Evolutionary conservation across 352 stramenopile species (phyloP), one percentile per base, ranked within the genome.

Genomic region (Stramenopiles sp.): DNA sequence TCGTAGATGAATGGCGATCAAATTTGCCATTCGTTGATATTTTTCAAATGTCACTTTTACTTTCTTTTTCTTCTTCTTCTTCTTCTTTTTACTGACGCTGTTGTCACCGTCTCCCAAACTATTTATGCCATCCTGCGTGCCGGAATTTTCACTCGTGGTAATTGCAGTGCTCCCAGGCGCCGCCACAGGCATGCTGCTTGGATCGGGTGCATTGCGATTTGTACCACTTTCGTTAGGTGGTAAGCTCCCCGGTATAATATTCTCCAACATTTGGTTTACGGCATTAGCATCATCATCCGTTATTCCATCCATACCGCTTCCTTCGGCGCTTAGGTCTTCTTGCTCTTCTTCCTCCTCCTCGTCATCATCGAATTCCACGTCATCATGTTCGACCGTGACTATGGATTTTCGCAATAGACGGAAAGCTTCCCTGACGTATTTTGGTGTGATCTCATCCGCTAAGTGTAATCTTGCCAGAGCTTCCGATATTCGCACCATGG

Each of bases 381-480:
- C 94, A 83, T 97, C 93, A 75, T 93, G 97, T 82, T 99, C 96
- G 0, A 99, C 95, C 88, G 98, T 93, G 84, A 99, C 98, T 82
- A 99, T 99, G 55, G 91, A 98, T 83, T 98, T 98, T 84, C 95
- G 94, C 30, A 99, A 86, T 0, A 99, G 84, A 0, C 95, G 90
- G 83, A 97, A 99, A 0, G 97, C 96, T 85, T 99, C 95, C 80
- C 96, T 87, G 8, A 55, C 39, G 8, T 55, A 55, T 55, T 55
- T 55, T 55, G 39, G 39, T 8, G 85, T 84, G 75, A 99, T 95
- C 0, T 88, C 84, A 33, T 97, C 90, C 76, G 94, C 95, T 75
- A 98, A 90, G 85, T 99, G 94, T 29, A 99, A 86, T 75, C 95
- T 84, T 22, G 96, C 95, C 33, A 98, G 86, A 25, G 92, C 95